Evolutionary conservation across 2,329 filamentous ascomycete species (phyloP).

Genomic region (Trichoderma koningii): DNA sequence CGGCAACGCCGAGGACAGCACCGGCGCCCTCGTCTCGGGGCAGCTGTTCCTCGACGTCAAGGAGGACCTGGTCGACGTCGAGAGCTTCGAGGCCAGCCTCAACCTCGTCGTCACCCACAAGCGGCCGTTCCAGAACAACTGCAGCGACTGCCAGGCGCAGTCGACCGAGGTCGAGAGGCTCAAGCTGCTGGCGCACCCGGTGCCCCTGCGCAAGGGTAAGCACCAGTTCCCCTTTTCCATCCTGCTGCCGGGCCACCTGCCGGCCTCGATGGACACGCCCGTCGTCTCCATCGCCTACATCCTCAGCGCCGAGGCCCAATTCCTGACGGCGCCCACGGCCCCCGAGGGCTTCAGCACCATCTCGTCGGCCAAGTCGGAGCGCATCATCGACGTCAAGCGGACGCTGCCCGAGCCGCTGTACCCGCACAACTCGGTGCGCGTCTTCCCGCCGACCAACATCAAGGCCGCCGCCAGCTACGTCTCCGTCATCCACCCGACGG

Average conservation of each 20-base stretch:
- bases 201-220: conserved; percentile 53
- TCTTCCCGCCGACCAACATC: conserved; percentile 95
- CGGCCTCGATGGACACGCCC: conserved; percentile 74
- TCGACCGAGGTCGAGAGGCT: conserved; percentile 75
- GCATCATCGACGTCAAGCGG: conserved; percentile 73
- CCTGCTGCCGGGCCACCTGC: conserved; percentile 81
- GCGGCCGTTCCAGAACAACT: conserved; percentile 78
- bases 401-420: conserved; percentile 72
- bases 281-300: conserved; percentile 77
- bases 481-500: conserved; percentile 82
- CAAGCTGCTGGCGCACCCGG: conserved; percentile 68
- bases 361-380: conserved; percentile 60
- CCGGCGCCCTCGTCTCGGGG: conserved; percentile 82
- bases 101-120: conserved; percentile 73
- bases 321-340: conserved; percentile 12
- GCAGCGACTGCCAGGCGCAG: conserved; percentile 72
- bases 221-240: conserved; percentile 90
- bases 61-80: conserved; percentile 66
- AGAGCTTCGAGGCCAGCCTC: conserved; percentile 72
- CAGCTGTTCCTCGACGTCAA: conserved; percentile 74
- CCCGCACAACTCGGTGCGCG: conserved; percentile 86
- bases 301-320: conserved; percentile 64
- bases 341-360: conserved; percentile 27
- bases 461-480: conserved; percentile 81
- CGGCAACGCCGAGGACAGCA: conserved; percentile 71